Evolutionary conservation across 1,284 basidiomycete genomes (phyloP).

Genomic region (Sporisorium iseilematis-ciliati): DNA sequence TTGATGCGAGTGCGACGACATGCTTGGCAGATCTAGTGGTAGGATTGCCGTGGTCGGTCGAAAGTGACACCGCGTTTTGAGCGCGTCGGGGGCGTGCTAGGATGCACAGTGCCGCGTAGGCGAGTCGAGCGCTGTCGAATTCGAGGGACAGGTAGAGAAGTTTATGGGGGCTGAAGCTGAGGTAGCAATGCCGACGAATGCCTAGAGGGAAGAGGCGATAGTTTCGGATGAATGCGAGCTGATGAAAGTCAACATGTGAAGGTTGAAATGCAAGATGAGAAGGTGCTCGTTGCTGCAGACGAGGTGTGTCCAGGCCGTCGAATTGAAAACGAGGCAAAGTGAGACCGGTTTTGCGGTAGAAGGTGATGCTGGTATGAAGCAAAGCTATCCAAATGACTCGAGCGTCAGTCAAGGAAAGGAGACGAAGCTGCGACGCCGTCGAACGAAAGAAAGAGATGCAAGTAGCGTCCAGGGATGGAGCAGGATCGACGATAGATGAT

Average conservation of each 20-base stretch:
- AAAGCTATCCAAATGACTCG: not conserved
- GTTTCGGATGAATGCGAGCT: not conserved
- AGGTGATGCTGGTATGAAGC: not conserved
- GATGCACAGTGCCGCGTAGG: no score
- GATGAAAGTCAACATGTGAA: constrained; percentile 1
- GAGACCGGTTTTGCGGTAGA: not conserved
- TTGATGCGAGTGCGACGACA: constrained; percentile 34
- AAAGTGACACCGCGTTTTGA: not conserved
- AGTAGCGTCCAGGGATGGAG: no score
- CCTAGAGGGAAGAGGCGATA: not conserved
- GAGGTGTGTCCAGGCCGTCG: not conserved
- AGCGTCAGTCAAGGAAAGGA: no score
- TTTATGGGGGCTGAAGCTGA: not conserved
- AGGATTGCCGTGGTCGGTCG: not conserved
- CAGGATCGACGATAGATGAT: not conserved
- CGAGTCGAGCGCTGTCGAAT: no score
- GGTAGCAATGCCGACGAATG: not conserved
- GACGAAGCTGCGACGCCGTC: constrained; percentile 1
- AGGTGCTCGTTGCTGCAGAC: not conserved
- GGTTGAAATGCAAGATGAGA: not conserved
- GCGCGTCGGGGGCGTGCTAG: not conserved
- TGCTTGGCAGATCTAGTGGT: not conserved
- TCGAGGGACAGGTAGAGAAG: no score
- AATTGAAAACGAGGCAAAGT: no score
- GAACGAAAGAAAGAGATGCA: no score